A percentile compares a stretch with the other conserved stretches of the same genome.
Conservation (phyloP, 495 filamentous ascomycete genomes). For the Daldinia decipiens region DNA sequence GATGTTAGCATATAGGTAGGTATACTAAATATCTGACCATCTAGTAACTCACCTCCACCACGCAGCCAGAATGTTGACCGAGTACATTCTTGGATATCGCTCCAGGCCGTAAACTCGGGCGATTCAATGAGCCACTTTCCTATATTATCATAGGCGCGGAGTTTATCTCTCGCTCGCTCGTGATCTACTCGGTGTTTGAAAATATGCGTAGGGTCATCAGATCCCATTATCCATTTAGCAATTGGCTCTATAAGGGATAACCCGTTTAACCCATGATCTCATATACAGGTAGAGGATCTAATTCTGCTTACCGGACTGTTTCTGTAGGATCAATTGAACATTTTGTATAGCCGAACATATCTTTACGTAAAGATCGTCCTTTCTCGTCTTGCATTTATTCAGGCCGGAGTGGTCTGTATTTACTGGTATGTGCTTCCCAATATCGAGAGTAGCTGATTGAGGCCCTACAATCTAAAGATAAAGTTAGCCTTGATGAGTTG, state of each 20-base stretch:
- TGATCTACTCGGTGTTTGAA: slow-evolving; percentile 2
- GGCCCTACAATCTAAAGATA: neutral
- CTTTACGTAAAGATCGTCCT: neutral
- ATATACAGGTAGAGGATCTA: neutral
- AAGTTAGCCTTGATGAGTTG: neutral
- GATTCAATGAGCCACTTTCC: slow-evolving; percentile 13
- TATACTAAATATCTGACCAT: neutral
- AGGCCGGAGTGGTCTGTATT: neutral
- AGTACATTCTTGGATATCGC: neutral
- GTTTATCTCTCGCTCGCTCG: slow-evolving; percentile 5
- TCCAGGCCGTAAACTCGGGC: neutral
- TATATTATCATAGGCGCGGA: neutral
- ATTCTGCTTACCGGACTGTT: neutral
- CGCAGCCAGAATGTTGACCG: neutral
- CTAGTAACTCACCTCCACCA: neutral
- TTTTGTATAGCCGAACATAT: neutral
- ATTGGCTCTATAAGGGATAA: neutral
- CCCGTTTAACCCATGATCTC: neutral
- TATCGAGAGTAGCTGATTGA: neutral
- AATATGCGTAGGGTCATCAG: neutral
- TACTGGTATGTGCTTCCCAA: neutral
- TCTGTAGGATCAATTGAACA: neutral
- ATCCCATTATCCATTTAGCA: slow-evolving; percentile 1
- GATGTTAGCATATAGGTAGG: neutral
- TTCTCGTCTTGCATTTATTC: neutral